Evolutionary conservation across 768 basidiomycete species (phyloP), one percentile per base, ranked within the genome.

Genomic region (Lactarius sp.): DNA sequence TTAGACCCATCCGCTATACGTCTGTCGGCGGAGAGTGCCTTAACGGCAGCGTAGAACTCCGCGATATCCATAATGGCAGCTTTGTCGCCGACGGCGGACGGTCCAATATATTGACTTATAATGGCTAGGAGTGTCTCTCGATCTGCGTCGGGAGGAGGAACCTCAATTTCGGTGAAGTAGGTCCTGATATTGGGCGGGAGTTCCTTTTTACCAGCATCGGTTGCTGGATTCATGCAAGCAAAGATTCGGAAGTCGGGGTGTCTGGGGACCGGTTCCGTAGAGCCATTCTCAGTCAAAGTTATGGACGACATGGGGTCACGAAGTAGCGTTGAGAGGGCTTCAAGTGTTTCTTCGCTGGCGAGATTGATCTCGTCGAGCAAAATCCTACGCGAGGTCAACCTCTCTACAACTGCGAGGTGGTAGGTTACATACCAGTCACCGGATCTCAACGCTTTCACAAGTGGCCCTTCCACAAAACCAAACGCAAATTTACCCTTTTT

Each of bases 221-320:
- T 99, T 0, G 97, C 97, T 5, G 97, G 97, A 71, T 99, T 99
- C 97, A 99, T 99, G 73, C 97, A 99, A 4, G 94, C 94, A 70
- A 98, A 98, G 5, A 98, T 80, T 20, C 96, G 90, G 78, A 99
- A 99, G 70, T 96, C 88, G 18, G 93, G 86, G 73, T 99, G 97
- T 0, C 97, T 88, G 54, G 88, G 87, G 34, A 98, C 81, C 1
- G 91, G 89, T 69, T 94, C 92, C 59, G 98, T 75, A 10, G 92
- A 88, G 0, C 95, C 96, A 72, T 94, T 86, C 71, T 98, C 97
- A 0, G 94, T 94, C 61, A 99, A 78, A 0, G 94, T 92, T 68
- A 99, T 88, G 1, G 96, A 98, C 0, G 92, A 85, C 8, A 83
- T 85, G 1, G 93, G 83, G n/a, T 87, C 83, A 65, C 91, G 88